These are phyloP conservation scores for Populus hybrid DNA, from an alignment of 441 rosid species.

Conservation along the genomic window DNA sequence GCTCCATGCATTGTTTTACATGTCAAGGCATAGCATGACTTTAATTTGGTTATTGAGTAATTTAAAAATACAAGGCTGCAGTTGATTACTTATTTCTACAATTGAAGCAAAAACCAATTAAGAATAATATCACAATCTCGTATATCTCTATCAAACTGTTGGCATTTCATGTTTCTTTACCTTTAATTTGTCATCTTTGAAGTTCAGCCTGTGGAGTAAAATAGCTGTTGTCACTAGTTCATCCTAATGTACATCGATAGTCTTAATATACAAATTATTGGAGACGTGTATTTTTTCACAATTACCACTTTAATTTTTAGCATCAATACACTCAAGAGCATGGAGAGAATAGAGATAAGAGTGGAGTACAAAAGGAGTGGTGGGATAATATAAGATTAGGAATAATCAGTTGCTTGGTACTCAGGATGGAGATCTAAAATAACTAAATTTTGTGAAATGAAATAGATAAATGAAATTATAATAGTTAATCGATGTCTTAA, in stretches of 20 bases:
- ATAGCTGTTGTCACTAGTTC: background rate
- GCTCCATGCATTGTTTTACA: constrained; percentile 1
- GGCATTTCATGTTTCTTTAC: background rate
- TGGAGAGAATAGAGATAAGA: background rate
- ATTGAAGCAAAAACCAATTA: background rate
- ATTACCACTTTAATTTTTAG: background rate
- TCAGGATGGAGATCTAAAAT: background rate
- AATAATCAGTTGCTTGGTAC: background rate
- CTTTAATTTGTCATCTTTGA: background rate
- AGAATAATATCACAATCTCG: background rate
- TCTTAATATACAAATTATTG: background rate
- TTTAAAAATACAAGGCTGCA: background rate
- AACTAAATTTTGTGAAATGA: background rate
- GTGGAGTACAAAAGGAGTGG: background rate
- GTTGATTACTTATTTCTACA: background rate
- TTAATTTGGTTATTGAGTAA: background rate
- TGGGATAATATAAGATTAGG: background rate
- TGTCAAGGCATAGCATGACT: background rate
- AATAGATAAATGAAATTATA: background rate
- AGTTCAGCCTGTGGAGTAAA: background rate
- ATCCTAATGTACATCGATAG: background rate
- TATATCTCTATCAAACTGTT: background rate
- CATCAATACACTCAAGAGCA: background rate
- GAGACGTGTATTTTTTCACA: background rate
- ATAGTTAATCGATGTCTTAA: background rate